Evolutionary conservation across 768 basidiomycete species (phyloP).

Genomic region (Kwoniella sp.): DNA sequence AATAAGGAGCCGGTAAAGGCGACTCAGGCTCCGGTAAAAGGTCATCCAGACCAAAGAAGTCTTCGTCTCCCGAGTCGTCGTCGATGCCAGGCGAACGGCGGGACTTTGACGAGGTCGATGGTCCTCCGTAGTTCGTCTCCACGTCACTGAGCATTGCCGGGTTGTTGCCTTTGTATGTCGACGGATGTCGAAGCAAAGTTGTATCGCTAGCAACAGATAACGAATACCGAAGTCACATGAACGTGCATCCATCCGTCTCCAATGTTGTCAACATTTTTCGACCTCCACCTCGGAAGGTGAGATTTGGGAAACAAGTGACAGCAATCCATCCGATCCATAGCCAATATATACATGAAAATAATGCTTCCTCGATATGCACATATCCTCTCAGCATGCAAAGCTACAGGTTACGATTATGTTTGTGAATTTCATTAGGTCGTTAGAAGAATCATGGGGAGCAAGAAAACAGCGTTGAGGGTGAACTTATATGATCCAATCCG

Average conservation of each 20-base stretch:
- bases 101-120: slow-evolving; percentile 2
- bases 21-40: slow-evolving; percentile 52
- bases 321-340: too few species aligned
- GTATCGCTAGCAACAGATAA: too few species aligned
- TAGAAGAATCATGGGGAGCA: not conserved
- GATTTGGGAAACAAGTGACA: too few species aligned
- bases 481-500: not conserved
- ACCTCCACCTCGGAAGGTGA: too few species aligned
- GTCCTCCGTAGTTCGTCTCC: slow-evolving; percentile 6
- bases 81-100: not conserved
- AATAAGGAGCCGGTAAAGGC: slow-evolving; percentile 46
- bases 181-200: too few species aligned
- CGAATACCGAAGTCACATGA: too few species aligned
- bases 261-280: too few species aligned
- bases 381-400: slow-evolving; percentile 1
- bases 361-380: slow-evolving; percentile 1
- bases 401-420: slow-evolving; percentile 7
- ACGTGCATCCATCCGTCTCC: too few species aligned
- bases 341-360: too few species aligned
- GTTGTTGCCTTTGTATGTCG: too few species aligned
- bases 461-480: not conserved
- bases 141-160: slow-evolving; percentile 7
- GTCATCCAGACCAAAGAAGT: slow-evolving; percentile 41
- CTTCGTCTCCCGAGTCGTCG: slow-evolving; percentile 29
- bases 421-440: not conserved